Evolutionary conservation across 805 yeast species (phyloP).

Genomic region (Lipomyces yamadae): DNA sequence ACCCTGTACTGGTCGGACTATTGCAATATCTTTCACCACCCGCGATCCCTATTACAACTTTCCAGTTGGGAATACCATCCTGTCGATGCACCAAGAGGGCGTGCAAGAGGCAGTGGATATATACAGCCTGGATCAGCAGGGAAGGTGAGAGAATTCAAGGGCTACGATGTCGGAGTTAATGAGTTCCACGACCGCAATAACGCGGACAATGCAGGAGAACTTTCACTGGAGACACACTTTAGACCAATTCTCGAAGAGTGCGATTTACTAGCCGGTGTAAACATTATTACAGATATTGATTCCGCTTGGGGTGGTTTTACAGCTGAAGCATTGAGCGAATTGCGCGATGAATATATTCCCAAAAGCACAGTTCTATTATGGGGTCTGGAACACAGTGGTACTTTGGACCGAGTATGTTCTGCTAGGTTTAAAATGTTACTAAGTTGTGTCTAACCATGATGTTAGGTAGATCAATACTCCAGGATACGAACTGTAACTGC

Average conservation of each 20-base stretch:
- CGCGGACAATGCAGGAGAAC: conserved; percentile 45
- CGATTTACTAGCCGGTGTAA: conserved; percentile 74
- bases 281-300: conserved; percentile 70
- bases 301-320: conserved; percentile 86
- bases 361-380: conserved; percentile 55
- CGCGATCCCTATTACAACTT: conserved; percentile 60
- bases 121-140: background rate
- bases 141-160: conserved; percentile 37
- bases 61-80: conserved; percentile 63
- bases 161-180: conserved; percentile 58
- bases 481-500: conserved; percentile 24
- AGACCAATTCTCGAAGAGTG: conserved; percentile 72
- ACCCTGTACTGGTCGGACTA: conserved; percentile 83
- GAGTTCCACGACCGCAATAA: conserved; percentile 56
- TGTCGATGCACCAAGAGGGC: conserved; percentile 43
- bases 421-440: background rate
- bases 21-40: conserved; percentile 67
- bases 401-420: conserved; percentile 11
- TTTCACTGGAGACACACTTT: conserved; percentile 62
- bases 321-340: conserved; percentile 53
- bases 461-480: conserved; percentile 15
- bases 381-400: conserved; percentile 47
- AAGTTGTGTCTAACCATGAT: background rate
- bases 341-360: conserved; percentile 73
- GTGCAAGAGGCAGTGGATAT: conserved; percentile 41